These are phyloP conservation scores for Sclerotinia sclerotiorum DNA, from an alignment of 2,329 filamentous ascomycete species.

Conservation along the genomic window DNA sequence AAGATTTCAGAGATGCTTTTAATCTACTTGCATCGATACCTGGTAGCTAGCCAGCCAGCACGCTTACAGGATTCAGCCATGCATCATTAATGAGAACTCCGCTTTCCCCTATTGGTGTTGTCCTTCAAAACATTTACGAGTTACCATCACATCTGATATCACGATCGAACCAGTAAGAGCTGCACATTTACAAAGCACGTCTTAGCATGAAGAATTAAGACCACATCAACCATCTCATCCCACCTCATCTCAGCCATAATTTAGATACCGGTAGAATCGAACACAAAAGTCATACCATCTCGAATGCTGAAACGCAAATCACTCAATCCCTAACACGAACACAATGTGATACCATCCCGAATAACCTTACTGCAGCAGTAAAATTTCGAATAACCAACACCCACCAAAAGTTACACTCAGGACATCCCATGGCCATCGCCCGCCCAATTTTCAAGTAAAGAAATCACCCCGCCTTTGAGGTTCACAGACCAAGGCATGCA, in stretches of 20 bases:
- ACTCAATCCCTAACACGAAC: background rate
- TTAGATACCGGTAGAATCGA: background rate
- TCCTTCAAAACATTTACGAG: background rate
- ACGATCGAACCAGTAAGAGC: background rate
- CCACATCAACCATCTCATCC: no score
- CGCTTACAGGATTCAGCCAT: background rate
- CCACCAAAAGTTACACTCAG: background rate
- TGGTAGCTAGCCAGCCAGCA: background rate
- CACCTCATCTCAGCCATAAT: background rate
- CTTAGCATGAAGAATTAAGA: background rate
- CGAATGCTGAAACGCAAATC: background rate
- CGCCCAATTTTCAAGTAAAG: background rate
- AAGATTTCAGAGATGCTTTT: background rate
- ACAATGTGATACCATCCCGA: background rate
- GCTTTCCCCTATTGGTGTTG: constrained; percentile 4
- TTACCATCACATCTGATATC: background rate
- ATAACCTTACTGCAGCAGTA: background rate
- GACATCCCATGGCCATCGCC: background rate
- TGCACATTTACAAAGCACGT: background rate
- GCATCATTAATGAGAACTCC: background rate
- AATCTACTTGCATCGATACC: no score
- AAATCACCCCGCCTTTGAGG: background rate
- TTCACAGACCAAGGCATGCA: background rate
- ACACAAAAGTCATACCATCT: background rate
- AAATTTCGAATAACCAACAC: background rate